Percentiles rank a stretch among this genome's conserved stretches.
phyloP scores from a whole-genome alignment of 306 rosid species.

The Prunus davidiana region DNA sequence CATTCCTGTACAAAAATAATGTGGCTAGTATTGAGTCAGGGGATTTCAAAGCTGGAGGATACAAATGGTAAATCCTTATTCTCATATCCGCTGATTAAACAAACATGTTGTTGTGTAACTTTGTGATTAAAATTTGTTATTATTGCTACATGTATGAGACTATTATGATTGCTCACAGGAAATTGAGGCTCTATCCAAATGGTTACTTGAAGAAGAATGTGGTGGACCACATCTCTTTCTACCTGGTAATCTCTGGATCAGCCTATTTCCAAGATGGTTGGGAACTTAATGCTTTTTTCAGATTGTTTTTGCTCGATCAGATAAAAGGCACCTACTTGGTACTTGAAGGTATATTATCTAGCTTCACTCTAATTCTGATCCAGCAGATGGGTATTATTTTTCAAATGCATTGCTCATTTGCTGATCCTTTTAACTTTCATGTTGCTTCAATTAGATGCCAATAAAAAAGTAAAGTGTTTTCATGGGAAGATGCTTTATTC shows the following conservation, averaged over 20 bases:
- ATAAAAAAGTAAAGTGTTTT: too few relatives aligned
- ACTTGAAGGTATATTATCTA: conserved; percentile 31
- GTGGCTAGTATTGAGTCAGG: conserved; percentile 35
- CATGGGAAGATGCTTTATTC: too few relatives aligned
- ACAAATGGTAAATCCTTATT: conserved; percentile 42
- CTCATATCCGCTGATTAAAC: background rate
- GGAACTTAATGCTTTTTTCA: conserved; percentile 37
- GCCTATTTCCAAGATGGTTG: conserved; percentile 30
- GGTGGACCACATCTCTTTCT: conserved; percentile 42
- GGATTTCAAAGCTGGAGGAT: conserved; percentile 57
- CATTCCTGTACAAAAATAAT: conserved; percentile 34
- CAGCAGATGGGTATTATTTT: too few relatives aligned
- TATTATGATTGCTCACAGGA: conserved; percentile 30
- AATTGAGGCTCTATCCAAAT: conserved; percentile 44
- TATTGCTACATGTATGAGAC: too few relatives aligned
- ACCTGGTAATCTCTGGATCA: conserved; percentile 38
- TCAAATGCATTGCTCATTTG: background rate
- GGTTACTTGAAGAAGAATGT: conserved; percentile 49
- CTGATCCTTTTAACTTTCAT: conserved; percentile 9
- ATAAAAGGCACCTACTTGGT: conserved; percentile 40
- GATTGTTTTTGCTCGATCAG: conserved; percentile 34
- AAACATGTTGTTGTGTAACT: too few relatives aligned
- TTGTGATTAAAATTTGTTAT: too few relatives aligned
- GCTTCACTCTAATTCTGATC: too few relatives aligned
- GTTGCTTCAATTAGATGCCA: conserved; percentile 13